These are phyloP conservation scores for Gamsiella multidivaricata DNA, from an alignment of 192 early-diverging fungal species.

Conservation along the genomic window DNA sequence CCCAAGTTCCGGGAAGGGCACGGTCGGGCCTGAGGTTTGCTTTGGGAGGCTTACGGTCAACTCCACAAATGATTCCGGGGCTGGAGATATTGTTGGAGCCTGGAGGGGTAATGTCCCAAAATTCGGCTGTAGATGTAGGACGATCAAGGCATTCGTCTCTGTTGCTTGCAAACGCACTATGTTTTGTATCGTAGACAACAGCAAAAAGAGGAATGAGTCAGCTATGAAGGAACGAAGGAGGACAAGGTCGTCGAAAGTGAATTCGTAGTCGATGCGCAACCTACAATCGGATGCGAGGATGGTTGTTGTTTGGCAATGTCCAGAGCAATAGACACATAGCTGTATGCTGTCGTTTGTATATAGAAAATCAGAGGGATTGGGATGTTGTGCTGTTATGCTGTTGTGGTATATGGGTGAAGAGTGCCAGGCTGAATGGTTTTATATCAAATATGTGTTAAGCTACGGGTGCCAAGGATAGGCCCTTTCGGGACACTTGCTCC, in stretches of 20 bases:
- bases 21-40: neutral
- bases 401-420: too few species aligned
- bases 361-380: neutral
- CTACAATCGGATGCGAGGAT: slow-evolving; percentile 44
- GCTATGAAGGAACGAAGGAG: neutral
- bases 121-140: slow-evolving; percentile 46
- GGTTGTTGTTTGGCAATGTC: slow-evolving; percentile 31
- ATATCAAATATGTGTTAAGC: too few species aligned
- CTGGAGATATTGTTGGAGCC: neutral
- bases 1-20: slow-evolving; percentile 55
- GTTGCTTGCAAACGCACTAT: slow-evolving; percentile 59
- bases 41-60: neutral
- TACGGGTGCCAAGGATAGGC: too few species aligned
- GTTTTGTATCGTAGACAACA: too few species aligned
- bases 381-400: too few species aligned
- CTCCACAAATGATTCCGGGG: slow-evolving; percentile 2
- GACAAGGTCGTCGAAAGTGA: too few species aligned
- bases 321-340: slow-evolving; percentile 42
- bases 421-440: too few species aligned
- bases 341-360: neutral
- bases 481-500: too few species aligned
- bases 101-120: slow-evolving; percentile 46
- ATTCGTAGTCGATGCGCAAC: too few species aligned
- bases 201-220: neutral
- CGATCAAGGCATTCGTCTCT: slow-evolving; percentile 58